Evolutionary conservation across 352 stramenopile genomes (phyloP), one percentile per base, ranked within the genome.

Genomic region (Blastocystis sp.): DNA sequence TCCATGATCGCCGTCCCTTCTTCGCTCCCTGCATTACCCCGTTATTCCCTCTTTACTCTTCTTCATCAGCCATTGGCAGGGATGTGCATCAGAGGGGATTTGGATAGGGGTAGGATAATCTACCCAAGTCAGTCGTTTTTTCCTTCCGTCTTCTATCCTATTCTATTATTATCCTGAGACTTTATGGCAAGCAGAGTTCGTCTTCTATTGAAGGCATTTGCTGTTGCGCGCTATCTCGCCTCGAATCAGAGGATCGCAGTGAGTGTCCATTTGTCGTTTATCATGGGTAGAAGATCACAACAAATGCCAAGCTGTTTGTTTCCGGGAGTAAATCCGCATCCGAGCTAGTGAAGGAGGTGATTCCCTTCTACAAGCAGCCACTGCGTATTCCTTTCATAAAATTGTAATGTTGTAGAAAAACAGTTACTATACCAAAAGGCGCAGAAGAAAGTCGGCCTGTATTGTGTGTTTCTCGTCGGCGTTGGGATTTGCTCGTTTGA

Each of bases 161-260:
- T 57, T 57, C 48, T 57, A 57, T 57, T 57, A 17, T 34, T 34
- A 17, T 57, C 48, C 48, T 7, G 14, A 17, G 6, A 57, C 14
- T 14, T 17, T 14, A 57, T 42, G 17, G n/a, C 64, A 48, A 69
- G 74, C 34, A 62, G 60, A 48, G 34, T 84, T 24, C 74, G 74
- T 24, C 19, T 84, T 59, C 52, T 68, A 34, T 45, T 84, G 40
- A 84, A 84, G 40, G 74, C 74, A 64, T 69, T 84, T 84, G 74
- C 74, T 52, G 74, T 84, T 42, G 74, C 57, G 21, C 48, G 74
- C 40, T 84, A 84, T 70, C 43, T 84, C 17, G 21, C 24, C 24
- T 28, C 74, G 34, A 69, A 84, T 21, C 74, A 69, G 42, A 28
- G 74, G 19, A 69, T 61, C 21, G 48, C 11, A 1, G 74, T 84